Percentiles rank a stretch among this genome's conserved stretches.
Conservation (phyloP, 257 asterid genomes). For the Jacaranda mimosifolia region DNA sequence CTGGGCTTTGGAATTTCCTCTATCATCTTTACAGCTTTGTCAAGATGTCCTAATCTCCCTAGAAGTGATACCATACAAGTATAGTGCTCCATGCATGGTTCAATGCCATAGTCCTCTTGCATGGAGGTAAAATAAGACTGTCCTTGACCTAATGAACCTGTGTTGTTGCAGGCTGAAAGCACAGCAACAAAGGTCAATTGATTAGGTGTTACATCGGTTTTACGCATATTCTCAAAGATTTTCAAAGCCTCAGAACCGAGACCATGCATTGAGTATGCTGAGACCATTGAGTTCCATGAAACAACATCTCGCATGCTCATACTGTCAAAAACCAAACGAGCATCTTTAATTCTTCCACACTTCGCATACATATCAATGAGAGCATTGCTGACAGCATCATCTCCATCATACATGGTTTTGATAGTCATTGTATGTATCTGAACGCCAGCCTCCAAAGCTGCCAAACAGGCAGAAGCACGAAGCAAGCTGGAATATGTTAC, state of each 20-base stretch:
- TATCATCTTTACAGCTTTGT: conserved; percentile 73
- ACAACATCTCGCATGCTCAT: conserved; percentile 62
- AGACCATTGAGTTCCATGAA: conserved; percentile 89
- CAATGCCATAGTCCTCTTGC: conserved; percentile 67
- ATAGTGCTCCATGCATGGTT: conserved; percentile 88
- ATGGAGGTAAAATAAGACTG: conserved; percentile 65
- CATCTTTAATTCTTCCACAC: conserved; percentile 81
- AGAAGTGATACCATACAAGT: conserved; percentile 92
- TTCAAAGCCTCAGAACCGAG: conserved; percentile 79
- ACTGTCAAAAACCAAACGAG: conserved; percentile 71
- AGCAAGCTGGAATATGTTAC: conserved; percentile 87
- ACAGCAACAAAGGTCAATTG: conserved; percentile 84
- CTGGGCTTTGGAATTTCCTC: conserved; percentile 85
- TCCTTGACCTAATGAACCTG: conserved; percentile 81
- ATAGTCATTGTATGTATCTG: conserved; percentile 72
- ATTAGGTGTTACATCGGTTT: conserved; percentile 64
- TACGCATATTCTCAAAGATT: conserved; percentile 66
- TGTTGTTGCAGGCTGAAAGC: conserved; percentile 93
- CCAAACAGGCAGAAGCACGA: conserved; percentile 85
- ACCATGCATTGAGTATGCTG: conserved; percentile 95
- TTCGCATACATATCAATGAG: conserved; percentile 92
- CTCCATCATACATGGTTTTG: conserved; percentile 66
- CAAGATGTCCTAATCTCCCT: conserved; percentile 85
- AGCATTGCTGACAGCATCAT: conserved; percentile 83
- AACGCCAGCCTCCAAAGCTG: conserved; percentile 81